Percentiles rank a stretch among this genome's conserved stretches.
phyloP scores from a whole-genome alignment of 495 filamentous ascomycete genomes.

The Aspergillus ellipticus region DNA sequence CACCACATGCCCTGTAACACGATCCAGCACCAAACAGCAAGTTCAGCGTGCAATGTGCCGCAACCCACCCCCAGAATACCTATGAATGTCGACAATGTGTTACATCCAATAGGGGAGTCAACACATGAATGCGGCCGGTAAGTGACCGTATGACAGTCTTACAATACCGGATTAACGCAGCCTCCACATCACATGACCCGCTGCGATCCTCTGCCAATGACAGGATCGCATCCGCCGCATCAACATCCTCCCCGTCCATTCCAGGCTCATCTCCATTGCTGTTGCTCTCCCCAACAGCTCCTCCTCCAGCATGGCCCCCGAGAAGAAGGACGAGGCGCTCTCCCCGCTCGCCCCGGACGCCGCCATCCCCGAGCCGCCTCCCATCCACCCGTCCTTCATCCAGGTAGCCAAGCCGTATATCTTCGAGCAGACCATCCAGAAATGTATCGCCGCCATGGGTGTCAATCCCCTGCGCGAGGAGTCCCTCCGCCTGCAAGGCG shows the following conservation, averaged over 20 bases:
- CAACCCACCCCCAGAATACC: no score
- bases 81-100: no score
- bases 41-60: no score
- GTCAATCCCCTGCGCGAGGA: conserved; percentile 64
- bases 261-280: background rate
- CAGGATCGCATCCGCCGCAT: background rate
- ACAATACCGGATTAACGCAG: background rate
- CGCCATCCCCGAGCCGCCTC: conserved; percentile 27
- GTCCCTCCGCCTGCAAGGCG: conserved; percentile 65
- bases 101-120: no score
- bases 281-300: background rate
- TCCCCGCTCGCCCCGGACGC: conserved; percentile 12
- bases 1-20: no score
- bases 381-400: conserved; percentile 69
- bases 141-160: background rate
- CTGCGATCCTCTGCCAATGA: background rate
- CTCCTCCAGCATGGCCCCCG: conserved; percentile 22
- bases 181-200: background rate
- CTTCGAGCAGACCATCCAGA: conserved; percentile 58
- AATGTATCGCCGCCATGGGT: conserved; percentile 51
- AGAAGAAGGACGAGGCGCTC: conserved; percentile 17
- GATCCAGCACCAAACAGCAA: no score
- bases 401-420: conserved; percentile 66
- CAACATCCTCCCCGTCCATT: conserved; percentile 5
- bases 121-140: background rate